phyloP scores from a whole-genome alignment of 306 rosid species.

The Cucurbita ficifolia region DNA sequence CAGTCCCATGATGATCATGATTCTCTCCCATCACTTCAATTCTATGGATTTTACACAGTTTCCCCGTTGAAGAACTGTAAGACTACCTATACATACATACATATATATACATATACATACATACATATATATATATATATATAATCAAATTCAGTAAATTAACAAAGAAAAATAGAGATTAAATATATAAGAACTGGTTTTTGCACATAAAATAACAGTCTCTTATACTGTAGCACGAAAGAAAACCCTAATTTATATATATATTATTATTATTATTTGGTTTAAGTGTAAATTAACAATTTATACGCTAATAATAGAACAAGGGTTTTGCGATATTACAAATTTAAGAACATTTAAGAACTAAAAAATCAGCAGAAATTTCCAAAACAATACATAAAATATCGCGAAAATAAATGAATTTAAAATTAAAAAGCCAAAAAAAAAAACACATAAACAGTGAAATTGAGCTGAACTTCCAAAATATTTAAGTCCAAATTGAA shows the following conservation, averaged over 20 bases:
- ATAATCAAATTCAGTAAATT: not conserved
- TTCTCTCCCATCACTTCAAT: slow-evolving; percentile 17
- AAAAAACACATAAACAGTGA: not conserved
- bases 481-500: not conserved
- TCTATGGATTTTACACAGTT: not conserved
- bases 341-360: not conserved
- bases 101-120: not conserved
- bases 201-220: slow-evolving; percentile 1
- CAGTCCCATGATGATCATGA: slow-evolving; percentile 16
- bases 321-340: not conserved
- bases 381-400: not conserved
- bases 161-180: not conserved
- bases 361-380: not conserved
- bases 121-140: not conserved
- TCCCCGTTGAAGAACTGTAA: not conserved
- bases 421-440: not conserved
- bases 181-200: not conserved
- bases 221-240: not conserved
- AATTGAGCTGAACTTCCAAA: not conserved
- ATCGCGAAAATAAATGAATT: not conserved
- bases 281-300: not conserved
- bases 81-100: not conserved
- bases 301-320: not conserved
- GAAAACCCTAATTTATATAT: not conserved
- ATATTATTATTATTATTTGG: not conserved